Evolutionary conservation across 805 yeast genomes (phyloP), one percentile per base, ranked within the genome.

Genomic region (Starmerella tilneyi): DNA sequence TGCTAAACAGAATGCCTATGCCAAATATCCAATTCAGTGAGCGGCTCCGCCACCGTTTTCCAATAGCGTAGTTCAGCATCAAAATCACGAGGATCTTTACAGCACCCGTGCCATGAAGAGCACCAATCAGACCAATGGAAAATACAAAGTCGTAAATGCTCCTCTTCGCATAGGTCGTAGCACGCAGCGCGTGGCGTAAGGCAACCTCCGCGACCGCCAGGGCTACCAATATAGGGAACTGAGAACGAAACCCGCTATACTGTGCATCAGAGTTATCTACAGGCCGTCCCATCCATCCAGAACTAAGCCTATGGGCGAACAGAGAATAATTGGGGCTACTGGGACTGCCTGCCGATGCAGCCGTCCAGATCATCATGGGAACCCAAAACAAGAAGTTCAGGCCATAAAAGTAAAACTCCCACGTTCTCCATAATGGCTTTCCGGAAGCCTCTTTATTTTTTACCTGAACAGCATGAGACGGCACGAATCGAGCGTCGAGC

Each of bases 201-300:
- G 57, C 39, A 4, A 69, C 61, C 63, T 92, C 97, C 1, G 67
- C 59, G 0, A 58, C 51, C 45, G 80, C 70, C 40, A 84, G 66
- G 0, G 65, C 74, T n/a, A 68, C 58, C 40, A 92, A 65, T 40
- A 81, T 60, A 11, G 76, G 73, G 51, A 89, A 69, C 59, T 86
- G 86, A 59, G 82, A 80, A 56, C 98, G 73, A 60, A 92, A 85
- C 57, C 86, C 84, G 21, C 84, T 64, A 59, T 89, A 92, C 62
- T 92, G 99, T 26, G 71, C 69, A 60, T 92, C 99, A 5, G 94
- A 81, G 60, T 89, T 88, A 62, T 92, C 98, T 36, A 63, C 58
- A 9, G 54, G 81, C 21, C 95, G 66, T 8, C 94, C 96, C 59
- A 81, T 65, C 97, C 97, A 89, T 4, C 98, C 97, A 5, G 76